phyloP scores from a whole-genome alignment of 805 yeast species.

The Teunomyces stri region DNA sequence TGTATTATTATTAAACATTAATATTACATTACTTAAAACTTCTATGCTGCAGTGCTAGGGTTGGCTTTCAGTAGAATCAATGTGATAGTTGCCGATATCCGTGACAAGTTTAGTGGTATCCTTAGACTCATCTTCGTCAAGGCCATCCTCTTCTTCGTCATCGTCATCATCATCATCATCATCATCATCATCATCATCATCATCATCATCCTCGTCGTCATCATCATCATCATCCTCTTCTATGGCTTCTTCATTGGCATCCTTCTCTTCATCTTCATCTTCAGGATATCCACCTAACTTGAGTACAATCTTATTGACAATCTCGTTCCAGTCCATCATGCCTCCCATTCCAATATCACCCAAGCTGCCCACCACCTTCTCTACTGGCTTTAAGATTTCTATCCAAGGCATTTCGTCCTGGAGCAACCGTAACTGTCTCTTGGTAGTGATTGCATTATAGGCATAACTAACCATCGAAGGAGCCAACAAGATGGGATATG shows the following conservation, averaged over 20 bases:
- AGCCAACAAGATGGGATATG: conserved; percentile 83
- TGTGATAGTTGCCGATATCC: conserved; percentile 4
- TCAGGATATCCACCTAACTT: conserved; percentile 57
- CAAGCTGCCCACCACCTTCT: conserved; percentile 86
- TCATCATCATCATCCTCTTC: conserved; percentile 32
- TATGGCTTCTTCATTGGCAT: conserved; percentile 38
- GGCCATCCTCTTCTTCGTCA: conserved; percentile 26
- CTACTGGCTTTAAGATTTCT: conserved; percentile 90
- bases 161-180: conserved; percentile 48
- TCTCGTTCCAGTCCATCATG: conserved; percentile 96
- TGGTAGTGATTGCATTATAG: conserved; percentile 85
- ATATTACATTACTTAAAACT: conserved; percentile 3
- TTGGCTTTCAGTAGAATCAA: not conserved
- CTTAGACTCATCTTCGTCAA: conserved; percentile 11
- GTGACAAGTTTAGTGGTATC: conserved; percentile 10
- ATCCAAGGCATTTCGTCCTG: conserved; percentile 94
- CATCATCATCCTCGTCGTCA: conserved; percentile 34
- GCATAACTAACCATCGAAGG: conserved; percentile 96
- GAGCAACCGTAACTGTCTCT: conserved; percentile 71
- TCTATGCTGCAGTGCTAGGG: not conserved
- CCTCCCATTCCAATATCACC: conserved; percentile 99
- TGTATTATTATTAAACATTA: not conserved
- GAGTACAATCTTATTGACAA: conserved; percentile 79
- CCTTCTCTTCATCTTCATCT: conserved; percentile 50
- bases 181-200: conserved; percentile 43